Conservation (phyloP, 257 asterid genomes). For the Nemophila menziesii region DNA sequence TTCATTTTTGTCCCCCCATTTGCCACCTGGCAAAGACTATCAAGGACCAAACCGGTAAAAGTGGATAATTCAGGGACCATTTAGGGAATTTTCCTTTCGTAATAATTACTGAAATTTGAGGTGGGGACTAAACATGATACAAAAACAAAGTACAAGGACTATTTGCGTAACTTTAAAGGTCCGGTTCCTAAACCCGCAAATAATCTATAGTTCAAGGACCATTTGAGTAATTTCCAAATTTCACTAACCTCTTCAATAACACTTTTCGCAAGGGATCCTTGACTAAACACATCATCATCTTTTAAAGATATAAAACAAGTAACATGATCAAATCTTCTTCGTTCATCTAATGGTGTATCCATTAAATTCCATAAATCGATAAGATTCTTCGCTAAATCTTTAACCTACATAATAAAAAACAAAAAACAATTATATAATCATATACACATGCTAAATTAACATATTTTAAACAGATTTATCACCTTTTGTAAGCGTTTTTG, state of each 20-base stretch:
- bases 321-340: conserved; percentile 34
- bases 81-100: no score
- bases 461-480: conserved; percentile 3
- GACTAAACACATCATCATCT: conserved; percentile 26
- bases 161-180: no score
- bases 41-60: no score
- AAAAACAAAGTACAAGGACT: no score
- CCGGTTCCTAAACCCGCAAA: no score
- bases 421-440: not conserved
- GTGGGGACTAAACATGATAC: no score
- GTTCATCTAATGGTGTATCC: conserved; percentile 50
- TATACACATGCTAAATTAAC: not conserved
- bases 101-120: no score
- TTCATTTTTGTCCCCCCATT: no score
- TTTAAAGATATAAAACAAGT: conserved; percentile 31
- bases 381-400: conserved; percentile 43
- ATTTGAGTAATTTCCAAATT: no score
- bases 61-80: no score
- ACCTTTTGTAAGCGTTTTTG: conserved; percentile 44
- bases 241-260: conserved; percentile 65
- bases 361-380: conserved; percentile 52
- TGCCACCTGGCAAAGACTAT: no score
- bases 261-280: conserved; percentile 49
- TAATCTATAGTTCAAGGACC: no score
- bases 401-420: conserved; percentile 28